phyloP scores from a whole-genome alignment of 331 rosid genomes.

The Ulmus americana region DNA sequence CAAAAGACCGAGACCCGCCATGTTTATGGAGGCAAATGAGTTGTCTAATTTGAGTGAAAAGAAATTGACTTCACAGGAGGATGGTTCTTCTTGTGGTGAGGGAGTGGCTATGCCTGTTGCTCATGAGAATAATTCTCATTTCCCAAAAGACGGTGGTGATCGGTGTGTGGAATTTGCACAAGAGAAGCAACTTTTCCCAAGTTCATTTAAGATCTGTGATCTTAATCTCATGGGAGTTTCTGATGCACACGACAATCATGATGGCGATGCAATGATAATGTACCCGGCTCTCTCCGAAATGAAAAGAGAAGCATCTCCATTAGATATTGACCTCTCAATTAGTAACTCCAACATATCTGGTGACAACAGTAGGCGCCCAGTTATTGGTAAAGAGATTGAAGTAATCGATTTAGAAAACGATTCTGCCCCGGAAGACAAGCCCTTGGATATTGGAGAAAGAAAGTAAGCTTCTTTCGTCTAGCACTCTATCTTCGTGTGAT shows the following conservation, averaged over 20 bases:
- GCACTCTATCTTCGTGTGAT: slow-evolving; percentile 18
- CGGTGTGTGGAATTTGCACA: slow-evolving; percentile 45
- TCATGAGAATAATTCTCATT: slow-evolving; percentile 43
- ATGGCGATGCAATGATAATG: slow-evolving; percentile 41
- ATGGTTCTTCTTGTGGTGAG: slow-evolving; percentile 28
- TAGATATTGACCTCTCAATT: slow-evolving; percentile 64
- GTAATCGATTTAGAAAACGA: slow-evolving; percentile 84
- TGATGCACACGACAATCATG: slow-evolving; percentile 68
- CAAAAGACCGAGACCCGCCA: slow-evolving; percentile 53
- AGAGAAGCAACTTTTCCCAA: slow-evolving; percentile 55
- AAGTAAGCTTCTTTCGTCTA: slow-evolving; percentile 45
- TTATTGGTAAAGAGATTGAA: slow-evolving; percentile 73
- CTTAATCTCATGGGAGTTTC: slow-evolving; percentile 80
- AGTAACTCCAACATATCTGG: slow-evolving; percentile 45
- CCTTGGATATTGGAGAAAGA: slow-evolving; percentile 43
- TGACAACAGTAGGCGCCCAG: slow-evolving; percentile 38
- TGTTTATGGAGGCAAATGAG: slow-evolving; percentile 39
- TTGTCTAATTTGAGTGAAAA: slow-evolving; percentile 42
- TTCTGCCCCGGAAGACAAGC: slow-evolving; percentile 47
- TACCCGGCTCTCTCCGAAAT: slow-evolving; percentile 47
- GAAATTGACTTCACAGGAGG: slow-evolving; percentile 38
- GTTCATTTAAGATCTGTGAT: slow-evolving; percentile 89
- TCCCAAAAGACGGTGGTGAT: slow-evolving; percentile 39
- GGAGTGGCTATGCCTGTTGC: slow-evolving; percentile 35
- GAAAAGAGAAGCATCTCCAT: slow-evolving; percentile 44